Conservation (phyloP, 2,329 filamentous ascomycete genomes). For the Chalaropsis ovoidea region DNA sequence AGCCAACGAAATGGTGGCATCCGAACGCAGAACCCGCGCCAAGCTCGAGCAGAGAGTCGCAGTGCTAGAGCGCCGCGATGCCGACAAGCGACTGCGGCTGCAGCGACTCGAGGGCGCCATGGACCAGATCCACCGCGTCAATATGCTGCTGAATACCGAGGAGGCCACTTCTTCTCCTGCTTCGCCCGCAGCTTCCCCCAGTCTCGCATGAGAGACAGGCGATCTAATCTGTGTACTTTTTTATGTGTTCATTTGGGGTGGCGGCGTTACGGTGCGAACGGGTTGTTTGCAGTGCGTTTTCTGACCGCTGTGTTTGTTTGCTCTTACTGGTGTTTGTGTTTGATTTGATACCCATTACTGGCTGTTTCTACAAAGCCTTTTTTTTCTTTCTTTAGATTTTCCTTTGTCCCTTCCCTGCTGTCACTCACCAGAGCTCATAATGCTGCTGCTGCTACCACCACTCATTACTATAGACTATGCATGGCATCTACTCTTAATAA, state of each 20-base stretch:
- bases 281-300: background rate
- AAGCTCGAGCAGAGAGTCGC: constrained; percentile 60
- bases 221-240: background rate
- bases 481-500: constrained; percentile 8
- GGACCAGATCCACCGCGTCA: constrained; percentile 59
- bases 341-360: constrained; percentile 12
- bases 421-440: constrained; percentile 1
- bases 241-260: background rate
- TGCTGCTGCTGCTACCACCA: constrained; percentile 4
- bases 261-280: background rate
- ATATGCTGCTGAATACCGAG: constrained; percentile 45
- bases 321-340: background rate
- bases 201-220: background rate
- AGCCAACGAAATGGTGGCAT: constrained; percentile 79
- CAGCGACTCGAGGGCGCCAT: constrained; percentile 63
- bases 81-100: constrained; percentile 57
- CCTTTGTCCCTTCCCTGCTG: constrained; percentile 7
- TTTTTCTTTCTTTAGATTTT: constrained; percentile 15
- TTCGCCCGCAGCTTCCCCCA: constrained; percentile 24
- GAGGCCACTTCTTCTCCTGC: constrained; percentile 12
- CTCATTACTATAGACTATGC: constrained; percentile 7
- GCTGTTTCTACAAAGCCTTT: background rate
- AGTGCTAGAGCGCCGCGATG: constrained; percentile 58
- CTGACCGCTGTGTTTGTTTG: constrained; percentile 1
- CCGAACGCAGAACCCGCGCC: constrained; percentile 60